Evolutionary conservation across 2,329 filamentous ascomycete genomes (phyloP).

Genomic region (Penicillium aurantiogriseum): DNA sequence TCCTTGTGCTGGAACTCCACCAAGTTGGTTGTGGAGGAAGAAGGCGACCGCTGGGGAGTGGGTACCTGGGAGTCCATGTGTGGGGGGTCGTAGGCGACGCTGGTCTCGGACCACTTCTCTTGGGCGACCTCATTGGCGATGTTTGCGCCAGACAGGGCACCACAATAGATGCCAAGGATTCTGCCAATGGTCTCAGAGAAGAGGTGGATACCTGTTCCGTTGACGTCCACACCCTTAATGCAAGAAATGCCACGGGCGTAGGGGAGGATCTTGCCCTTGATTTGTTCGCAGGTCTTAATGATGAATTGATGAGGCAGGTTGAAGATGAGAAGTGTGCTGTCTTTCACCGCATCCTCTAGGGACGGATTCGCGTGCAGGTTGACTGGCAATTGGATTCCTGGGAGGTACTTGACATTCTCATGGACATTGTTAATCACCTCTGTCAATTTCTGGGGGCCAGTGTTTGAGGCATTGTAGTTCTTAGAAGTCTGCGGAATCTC

Average conservation of each 20-base stretch:
- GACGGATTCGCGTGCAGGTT: conserved; percentile 57
- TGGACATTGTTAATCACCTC: conserved; percentile 85
- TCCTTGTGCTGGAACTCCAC: conserved; percentile 64
- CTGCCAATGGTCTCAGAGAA: conserved; percentile 95
- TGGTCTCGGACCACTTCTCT: conserved; percentile 97
- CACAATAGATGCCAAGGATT: conserved; percentile 91
- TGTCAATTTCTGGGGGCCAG: conserved; percentile 80
- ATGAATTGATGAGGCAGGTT: conserved; percentile 95
- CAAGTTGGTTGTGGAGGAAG: conserved; percentile 51
- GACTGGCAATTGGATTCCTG: conserved; percentile 74
- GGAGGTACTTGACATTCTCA: conserved; percentile 98
- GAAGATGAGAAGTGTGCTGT: conserved; percentile 88
- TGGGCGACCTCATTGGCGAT: conserved; percentile 91
- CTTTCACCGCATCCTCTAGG: conserved; percentile 68
- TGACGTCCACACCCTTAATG: conserved; percentile 96
- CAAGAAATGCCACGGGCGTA: conserved; percentile 93
- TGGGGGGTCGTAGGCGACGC: conserved; percentile 92
- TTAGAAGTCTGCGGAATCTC: conserved; percentile 68
- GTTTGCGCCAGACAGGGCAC: conserved; percentile 92
- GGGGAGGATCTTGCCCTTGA: conserved; percentile 85
- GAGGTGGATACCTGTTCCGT: conserved; percentile 77
- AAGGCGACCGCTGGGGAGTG: conserved; percentile 57
- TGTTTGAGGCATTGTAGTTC: conserved; percentile 70
- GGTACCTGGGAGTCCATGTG: conserved; percentile 78
- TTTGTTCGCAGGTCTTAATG: conserved; percentile 74